These are phyloP conservation scores for Austroboletus eburneus DNA, from an alignment of 768 basidiomycete species.

Conservation along the genomic window DNA sequence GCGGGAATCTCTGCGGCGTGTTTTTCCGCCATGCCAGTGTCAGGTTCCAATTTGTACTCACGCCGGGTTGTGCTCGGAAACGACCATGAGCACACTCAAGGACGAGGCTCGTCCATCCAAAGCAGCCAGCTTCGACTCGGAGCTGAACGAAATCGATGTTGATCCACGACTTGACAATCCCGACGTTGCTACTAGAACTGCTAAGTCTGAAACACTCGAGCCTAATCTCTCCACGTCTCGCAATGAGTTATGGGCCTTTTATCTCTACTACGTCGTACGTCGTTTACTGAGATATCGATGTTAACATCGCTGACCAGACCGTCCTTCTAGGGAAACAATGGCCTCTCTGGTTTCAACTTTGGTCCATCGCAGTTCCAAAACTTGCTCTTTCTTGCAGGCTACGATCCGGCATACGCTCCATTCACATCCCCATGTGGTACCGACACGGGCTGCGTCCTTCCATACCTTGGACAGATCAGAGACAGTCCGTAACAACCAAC, in stretches of 20 bases:
- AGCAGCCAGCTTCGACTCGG: background rate
- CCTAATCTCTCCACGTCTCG: conserved; percentile 37
- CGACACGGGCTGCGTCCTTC: conserved; percentile 56
- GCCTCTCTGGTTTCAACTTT: conserved; percentile 65
- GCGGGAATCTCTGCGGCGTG: too few relatives aligned
- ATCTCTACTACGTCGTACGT: conserved; percentile 50
- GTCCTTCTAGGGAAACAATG: conserved; percentile 57
- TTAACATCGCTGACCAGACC: background rate
- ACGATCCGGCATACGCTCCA: conserved; percentile 57
- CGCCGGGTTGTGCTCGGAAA: background rate
- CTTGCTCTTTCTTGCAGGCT: conserved; percentile 66
- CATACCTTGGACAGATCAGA: conserved; percentile 56
- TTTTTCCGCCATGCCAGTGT: background rate
- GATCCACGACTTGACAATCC: background rate
- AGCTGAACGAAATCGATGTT: background rate
- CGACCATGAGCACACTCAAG: conserved; percentile 4
- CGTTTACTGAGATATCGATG: too few relatives aligned
- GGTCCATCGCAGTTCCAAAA: conserved; percentile 76
- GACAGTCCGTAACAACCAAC: conserved; percentile 43
- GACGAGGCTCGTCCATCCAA: background rate
- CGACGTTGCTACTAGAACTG: too few relatives aligned
- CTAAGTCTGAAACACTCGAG: background rate
- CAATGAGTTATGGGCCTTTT: conserved; percentile 55
- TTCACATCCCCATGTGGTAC: conserved; percentile 48
- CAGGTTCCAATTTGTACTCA: background rate